A percentile compares a stretch with the other conserved stretches of the same genome.
These are phyloP conservation scores for Botrytis byssoidea DNA, from an alignment of 2,329 filamentous ascomycete genomes.

Conservation along the genomic window DNA sequence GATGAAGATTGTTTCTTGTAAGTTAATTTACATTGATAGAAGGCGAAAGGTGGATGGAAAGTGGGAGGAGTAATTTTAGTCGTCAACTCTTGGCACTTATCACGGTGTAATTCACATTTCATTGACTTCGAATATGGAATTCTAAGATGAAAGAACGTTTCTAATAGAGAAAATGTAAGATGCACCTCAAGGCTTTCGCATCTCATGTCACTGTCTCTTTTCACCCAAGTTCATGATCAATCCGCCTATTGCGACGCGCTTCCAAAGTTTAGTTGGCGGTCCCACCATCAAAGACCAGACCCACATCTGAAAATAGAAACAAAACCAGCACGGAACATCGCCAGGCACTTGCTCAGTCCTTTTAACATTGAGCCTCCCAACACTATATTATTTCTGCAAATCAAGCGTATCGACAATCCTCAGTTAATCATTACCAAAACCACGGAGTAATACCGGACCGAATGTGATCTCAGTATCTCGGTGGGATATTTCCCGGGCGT, in stretches of 20 bases:
- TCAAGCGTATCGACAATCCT: background rate
- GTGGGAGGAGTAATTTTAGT: background rate
- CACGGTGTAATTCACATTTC: background rate
- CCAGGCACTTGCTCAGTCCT: background rate
- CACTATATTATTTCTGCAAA: background rate
- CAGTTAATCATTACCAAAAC: background rate
- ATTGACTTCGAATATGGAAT: background rate
- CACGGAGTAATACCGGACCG: background rate
- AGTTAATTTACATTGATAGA: background rate
- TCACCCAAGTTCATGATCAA: background rate
- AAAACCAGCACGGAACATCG: background rate
- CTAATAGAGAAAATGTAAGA: background rate
- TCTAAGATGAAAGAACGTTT: no score
- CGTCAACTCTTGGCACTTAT: background rate
- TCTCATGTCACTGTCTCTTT: no score
- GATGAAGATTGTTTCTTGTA: background rate
- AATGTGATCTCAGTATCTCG: background rate
- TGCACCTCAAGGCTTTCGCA: background rate
- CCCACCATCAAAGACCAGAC: background rate
- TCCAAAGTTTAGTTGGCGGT: background rate
- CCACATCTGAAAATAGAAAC: constrained; percentile 10
- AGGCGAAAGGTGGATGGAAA: background rate
- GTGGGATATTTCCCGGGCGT: background rate
- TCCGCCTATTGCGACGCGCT: background rate
- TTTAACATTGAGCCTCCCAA: constrained; percentile 1